Percentiles rank a stretch among this genome's conserved stretches.
Conservation (phyloP, 2,329 filamentous ascomycete genomes). For the Raffaelea arxii region DNA sequence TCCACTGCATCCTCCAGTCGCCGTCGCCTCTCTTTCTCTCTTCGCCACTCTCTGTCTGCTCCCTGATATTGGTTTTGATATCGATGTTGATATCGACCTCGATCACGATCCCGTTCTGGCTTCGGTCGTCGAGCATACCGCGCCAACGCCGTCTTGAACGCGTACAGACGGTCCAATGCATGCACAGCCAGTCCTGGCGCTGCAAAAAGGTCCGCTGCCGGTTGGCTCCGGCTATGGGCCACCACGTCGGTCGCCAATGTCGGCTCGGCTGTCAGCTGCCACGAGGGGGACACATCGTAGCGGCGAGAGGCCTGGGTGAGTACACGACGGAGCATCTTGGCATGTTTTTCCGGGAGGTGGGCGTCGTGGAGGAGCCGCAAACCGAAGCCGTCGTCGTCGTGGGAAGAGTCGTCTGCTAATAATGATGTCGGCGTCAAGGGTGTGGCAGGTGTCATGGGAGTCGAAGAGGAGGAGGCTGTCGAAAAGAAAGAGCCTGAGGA, state of each 20-base stretch:
- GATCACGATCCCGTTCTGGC: no score
- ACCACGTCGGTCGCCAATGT: slow-evolving; percentile 43
- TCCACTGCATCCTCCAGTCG: slow-evolving; percentile 53
- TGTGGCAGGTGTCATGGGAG: slow-evolving; percentile 3
- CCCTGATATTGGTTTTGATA: no score
- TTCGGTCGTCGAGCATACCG: slow-evolving; percentile 41
- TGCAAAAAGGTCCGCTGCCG: slow-evolving; percentile 51
- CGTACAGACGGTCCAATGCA: slow-evolving; percentile 53
- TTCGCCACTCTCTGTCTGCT: no score
- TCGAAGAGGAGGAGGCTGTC: slow-evolving; percentile 8
- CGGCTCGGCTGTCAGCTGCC: slow-evolving; percentile 33
- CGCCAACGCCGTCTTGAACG: slow-evolving; percentile 51
- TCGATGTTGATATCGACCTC: no score
- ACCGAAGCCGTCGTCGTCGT: slow-evolving; percentile 28
- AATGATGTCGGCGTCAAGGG: slow-evolving; percentile 6
- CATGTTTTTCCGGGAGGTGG: slow-evolving; percentile 34
- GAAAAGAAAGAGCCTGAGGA: background rate
- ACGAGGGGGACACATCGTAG: slow-evolving; percentile 31
- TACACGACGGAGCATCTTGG: slow-evolving; percentile 35
- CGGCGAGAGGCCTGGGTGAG: slow-evolving; percentile 44
- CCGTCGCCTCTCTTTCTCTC: no score
- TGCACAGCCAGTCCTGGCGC: slow-evolving; percentile 50
- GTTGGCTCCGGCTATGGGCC: slow-evolving; percentile 46
- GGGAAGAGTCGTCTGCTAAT: slow-evolving; percentile 17
- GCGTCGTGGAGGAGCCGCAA: slow-evolving; percentile 41